A percentile compares a stretch with the other conserved stretches of the same genome.
phyloP scores from a whole-genome alignment of 148 eudicot genomes.

The Vaccinium darrowii region DNA sequence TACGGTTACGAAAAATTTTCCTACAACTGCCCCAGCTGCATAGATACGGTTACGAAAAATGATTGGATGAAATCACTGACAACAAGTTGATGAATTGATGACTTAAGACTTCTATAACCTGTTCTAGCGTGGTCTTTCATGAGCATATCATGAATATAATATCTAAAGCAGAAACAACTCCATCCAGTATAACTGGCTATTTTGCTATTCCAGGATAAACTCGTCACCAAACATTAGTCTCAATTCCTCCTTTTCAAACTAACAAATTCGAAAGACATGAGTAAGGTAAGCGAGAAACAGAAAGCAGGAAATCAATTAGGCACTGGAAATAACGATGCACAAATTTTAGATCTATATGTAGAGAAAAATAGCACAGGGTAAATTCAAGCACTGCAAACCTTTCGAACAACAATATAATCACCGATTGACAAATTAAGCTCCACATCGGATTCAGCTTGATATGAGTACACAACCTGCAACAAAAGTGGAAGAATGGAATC shows the following conservation, averaged over 20 bases:
- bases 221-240: background rate
- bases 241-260: background rate
- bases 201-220: conserved; percentile 1
- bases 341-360: background rate
- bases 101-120: background rate
- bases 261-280: background rate
- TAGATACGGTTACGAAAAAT: background rate
- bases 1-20: no score
- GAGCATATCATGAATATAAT: background rate
- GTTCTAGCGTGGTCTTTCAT: background rate
- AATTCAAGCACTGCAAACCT: conserved; percentile 44
- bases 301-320: background rate
- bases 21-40: background rate
- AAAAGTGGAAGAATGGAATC: conserved; percentile 10
- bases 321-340: background rate
- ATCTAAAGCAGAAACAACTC: background rate
- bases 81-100: background rate
- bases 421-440: conserved; percentile 80
- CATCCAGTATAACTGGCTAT: background rate
- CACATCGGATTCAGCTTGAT: conserved; percentile 77
- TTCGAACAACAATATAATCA: conserved; percentile 79
- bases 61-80: background rate
- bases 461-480: conserved; percentile 68
- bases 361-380: background rate
- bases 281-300: background rate